These are phyloP conservation scores for Candida tammaniensis DNA, from an alignment of 805 yeast genomes.

Conservation along the genomic window DNA sequence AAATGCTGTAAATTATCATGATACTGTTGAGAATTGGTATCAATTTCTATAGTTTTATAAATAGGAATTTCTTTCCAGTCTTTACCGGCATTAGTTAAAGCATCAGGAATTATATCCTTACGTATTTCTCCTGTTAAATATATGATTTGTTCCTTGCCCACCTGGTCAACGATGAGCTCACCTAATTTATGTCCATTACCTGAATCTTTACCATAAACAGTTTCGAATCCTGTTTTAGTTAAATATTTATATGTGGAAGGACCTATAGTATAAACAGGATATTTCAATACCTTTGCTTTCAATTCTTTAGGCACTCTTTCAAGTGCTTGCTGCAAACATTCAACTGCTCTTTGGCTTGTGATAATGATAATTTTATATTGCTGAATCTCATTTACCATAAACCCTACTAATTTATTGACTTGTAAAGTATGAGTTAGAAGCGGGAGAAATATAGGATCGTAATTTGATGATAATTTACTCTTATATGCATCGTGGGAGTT, in stretches of 20 bases:
- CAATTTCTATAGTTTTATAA: conserved; percentile 54
- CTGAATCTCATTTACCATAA: conserved; percentile 44
- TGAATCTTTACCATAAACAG: conserved; percentile 63
- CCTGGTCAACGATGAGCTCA: conserved; percentile 49
- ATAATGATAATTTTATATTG: conserved; percentile 49
- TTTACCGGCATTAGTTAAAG: conserved; percentile 42
- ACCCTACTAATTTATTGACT: conserved; percentile 40
- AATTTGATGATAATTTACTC: conserved; percentile 23
- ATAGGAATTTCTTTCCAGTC: conserved; percentile 58
- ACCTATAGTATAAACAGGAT: conserved; percentile 82
- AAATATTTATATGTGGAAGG: conserved; percentile 77
- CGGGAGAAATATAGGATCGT: conserved; percentile 59
- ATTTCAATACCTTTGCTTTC: conserved; percentile 30
- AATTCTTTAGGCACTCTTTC: conserved; percentile 14
- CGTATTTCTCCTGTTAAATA: conserved; percentile 87
- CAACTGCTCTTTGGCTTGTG: conserved; percentile 91
- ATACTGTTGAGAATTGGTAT: neutral
- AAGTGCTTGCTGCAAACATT: conserved; percentile 56
- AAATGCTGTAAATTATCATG: conserved; percentile 1
- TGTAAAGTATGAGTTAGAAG: conserved; percentile 62
- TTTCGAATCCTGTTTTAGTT: conserved; percentile 57
- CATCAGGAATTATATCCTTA: conserved; percentile 75
- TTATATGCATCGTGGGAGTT: conserved; percentile 32
- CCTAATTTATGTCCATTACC: conserved; percentile 80
- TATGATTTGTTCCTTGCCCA: conserved; percentile 37